These are phyloP conservation scores for Phytophthora pinifolia DNA, from an alignment of 352 stramenopile genomes.

Conservation along the genomic window DNA sequence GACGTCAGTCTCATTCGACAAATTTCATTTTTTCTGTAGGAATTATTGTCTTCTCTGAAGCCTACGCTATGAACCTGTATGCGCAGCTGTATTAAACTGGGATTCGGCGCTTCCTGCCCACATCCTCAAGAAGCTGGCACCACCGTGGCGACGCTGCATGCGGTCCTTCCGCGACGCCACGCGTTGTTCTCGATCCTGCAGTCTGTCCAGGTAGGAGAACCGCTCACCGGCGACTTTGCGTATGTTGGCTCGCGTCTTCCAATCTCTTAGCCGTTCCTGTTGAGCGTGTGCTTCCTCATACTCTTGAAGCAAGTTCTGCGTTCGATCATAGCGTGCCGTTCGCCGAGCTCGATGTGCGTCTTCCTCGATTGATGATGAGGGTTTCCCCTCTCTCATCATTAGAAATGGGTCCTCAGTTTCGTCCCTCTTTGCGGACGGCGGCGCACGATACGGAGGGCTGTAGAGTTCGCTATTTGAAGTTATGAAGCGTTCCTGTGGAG, in stretches of 20 bases:
- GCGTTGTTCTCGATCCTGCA: conserved; percentile 64
- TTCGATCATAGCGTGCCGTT: conserved; percentile 44
- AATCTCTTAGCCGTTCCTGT: conserved; percentile 48
- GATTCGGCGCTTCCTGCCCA: conserved; percentile 79
- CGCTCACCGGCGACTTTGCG: conserved; percentile 46
- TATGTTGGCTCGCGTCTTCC: conserved; percentile 53
- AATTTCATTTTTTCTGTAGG: too few relatives aligned
- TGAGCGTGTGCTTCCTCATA: conserved; percentile 30
- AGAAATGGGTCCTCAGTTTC: conserved; percentile 34
- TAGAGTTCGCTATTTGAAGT: conserved; percentile 57
- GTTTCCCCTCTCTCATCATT: conserved; percentile 34
- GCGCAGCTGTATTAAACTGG: conserved; percentile 55
- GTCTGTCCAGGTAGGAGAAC: conserved; percentile 59
- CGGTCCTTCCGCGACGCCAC: conserved; percentile 48
- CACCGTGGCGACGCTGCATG: conserved; percentile 71
- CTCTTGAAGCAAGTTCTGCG: conserved; percentile 37
- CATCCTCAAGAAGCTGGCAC: conserved; percentile 72
- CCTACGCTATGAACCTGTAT: neutral
- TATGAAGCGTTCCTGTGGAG: conserved; percentile 47
- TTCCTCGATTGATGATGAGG: conserved; percentile 36
- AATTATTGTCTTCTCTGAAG: neutral
- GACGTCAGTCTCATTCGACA: too few relatives aligned
- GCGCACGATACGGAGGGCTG: conserved; percentile 46
- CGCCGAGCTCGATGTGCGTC: conserved; percentile 33
- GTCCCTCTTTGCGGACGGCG: conserved; percentile 11